Evolutionary conservation across 2,329 filamentous ascomycete species (phyloP), one percentile per base, ranked within the genome.

Genomic region (Epichloe bromicola): DNA sequence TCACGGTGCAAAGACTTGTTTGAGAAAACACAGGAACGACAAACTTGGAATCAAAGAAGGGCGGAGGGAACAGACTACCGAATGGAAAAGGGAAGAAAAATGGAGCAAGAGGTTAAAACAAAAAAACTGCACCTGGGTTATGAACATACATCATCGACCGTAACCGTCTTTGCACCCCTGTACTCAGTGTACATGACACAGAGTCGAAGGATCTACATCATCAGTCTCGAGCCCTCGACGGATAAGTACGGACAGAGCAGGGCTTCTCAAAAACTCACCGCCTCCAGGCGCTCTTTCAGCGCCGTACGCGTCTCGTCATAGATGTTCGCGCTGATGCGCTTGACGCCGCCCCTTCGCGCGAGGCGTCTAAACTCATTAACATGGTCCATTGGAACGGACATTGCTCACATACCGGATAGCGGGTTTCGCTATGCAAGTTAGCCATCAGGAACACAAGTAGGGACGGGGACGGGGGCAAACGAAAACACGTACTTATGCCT

Each of bases 341-440:
- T 89, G 0, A 91, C 82, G 0, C 86, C 86, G 1, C 86, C 86
- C 6, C 86, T 80, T 5, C 86, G 78, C 1, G 86, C 86, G 0
- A 91, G 67, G 40, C 86, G 82, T 57, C 85, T 82, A 52, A 3
- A 4, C 10, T 12, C 19, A 12, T 42, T 6, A 42, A 23, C 20
- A 3, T 10, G 30, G 30, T 11, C 4, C 10, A 11, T 30, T 11
- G 3, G 30, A 30, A 38, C n/a, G 19, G 23, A 3, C 19, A 12
- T 20, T 12, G n/a, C 19, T 6, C 12, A 47, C 48, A 14, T 49
- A 49, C 52, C 52, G 45, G 4, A 53, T 51, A 0, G 52, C 52
- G 5, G 52, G 52, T 37, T 51, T 54, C 2, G 46, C 52, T 49
- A 34, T 7, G 33, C 19, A 46, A 41, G 34, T 52, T 12, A 48